Evolutionary conservation across 2,329 filamentous ascomycete species (phyloP).

Genomic region (Trichoderma brevicompactum): DNA sequence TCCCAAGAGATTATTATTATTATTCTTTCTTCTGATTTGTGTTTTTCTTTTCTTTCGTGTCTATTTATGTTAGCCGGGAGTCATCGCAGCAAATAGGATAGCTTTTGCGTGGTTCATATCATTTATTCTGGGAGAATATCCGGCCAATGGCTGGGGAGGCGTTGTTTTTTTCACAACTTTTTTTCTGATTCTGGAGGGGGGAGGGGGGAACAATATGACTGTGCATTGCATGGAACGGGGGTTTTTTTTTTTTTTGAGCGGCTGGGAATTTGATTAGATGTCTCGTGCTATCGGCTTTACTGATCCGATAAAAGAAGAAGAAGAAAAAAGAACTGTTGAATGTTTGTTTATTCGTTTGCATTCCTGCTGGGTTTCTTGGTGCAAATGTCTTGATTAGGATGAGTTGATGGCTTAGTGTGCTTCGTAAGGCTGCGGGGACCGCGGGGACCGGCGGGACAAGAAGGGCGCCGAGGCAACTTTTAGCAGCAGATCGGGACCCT

Average conservation of each 20-base stretch:
- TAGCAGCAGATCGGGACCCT: too few relatives aligned
- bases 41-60: not conserved
- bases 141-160: conserved; percentile 2
- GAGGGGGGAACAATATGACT: too few relatives aligned
- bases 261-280: not conserved
- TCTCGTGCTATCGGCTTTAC: not conserved
- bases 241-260: not conserved
- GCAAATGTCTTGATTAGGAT: too few relatives aligned
- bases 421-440: too few relatives aligned
- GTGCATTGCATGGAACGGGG: not conserved
- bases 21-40: not conserved
- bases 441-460: too few relatives aligned
- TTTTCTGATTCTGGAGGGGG: not conserved
- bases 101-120: not conserved
- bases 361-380: too few relatives aligned
- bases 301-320: not conserved
- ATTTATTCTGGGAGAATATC: not conserved
- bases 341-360: not conserved
- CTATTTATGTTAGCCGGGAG: conserved; percentile 10
- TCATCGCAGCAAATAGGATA: not conserved
- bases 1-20: too few relatives aligned
- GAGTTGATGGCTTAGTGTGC: too few relatives aligned
- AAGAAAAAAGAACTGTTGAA: not conserved
- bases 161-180: not conserved
- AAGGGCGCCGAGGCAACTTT: too few relatives aligned